Evolutionary conservation across 139 green algal species (phyloP), one percentile per base, ranked within the genome.

Genomic region (Tetraselmis chui): DNA sequence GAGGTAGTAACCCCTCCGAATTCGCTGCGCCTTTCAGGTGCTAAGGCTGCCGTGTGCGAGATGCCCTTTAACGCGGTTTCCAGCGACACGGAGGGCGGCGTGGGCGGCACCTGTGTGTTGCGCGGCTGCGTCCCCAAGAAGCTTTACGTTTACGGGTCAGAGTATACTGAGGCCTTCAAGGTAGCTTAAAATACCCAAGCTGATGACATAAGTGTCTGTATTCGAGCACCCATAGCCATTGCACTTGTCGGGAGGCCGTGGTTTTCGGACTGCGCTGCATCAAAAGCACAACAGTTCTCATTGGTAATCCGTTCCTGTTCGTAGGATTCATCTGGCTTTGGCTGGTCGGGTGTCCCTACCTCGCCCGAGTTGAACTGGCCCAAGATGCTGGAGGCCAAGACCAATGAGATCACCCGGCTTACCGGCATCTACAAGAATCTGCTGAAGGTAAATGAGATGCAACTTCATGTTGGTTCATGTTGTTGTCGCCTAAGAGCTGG

Each of bases 361-460:
- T 81, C 77, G 0, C 45, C 45, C 45, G 18, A 67, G 45, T 18
- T 67, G 18, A 67, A 67, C 45, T 67, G 45, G 45, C 5, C 11
- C 45, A 18, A 5, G 11, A 67, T 67, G 45, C 45, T 67, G 11
- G 45, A 67, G 45, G 45, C 45, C 45, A 67, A 67, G 45, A 67
- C 45, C 45, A 67, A 67, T 80, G 97, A 99, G 88, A 86, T 99
- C 25, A 80, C 89, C 77, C 89, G 97, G 0, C 90, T 99, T 1
- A 98, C 97, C 85, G 83, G 84, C 26, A 93, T 97, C 1, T 99
- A 99, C 87, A 92, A 91, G 80, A 94, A 92, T 83, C 94, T 95
- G 1, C 87, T 98, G 2, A 86, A 85, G 28, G 91, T 91, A 45
- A 91, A 93, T 29, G 90, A 88, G 24, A 91, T 94, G 29, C 85